Evolutionary conservation across 768 basidiomycete species (phyloP), one percentile per base, ranked within the genome.

Genomic region (Lepiota venenata): DNA sequence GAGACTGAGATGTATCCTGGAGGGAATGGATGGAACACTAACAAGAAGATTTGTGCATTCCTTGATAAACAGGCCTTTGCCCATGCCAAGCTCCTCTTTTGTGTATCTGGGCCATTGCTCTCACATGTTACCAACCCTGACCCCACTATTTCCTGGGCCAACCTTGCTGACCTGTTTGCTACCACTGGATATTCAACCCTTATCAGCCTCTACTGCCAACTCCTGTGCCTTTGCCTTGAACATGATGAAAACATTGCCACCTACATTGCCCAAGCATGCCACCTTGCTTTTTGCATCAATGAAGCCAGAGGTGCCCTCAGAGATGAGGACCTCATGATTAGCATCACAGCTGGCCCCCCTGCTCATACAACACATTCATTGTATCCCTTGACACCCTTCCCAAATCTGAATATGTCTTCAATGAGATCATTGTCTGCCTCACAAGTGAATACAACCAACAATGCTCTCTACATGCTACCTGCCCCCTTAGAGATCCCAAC

Each of bases 311-410:
- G 38, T 21, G 20, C 2, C 15, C 15, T 37, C n/a, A 11, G 14
- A 1, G 18, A 47, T 47, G 43, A 43, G n/a, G 32, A 43, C 46
- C 35, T 53, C 14, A 11, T 53, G 15, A 25, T 53, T 14, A 22
- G 8, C 14, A 45, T 48, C 38, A 55, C 45, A 3, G 12, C 38
- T 15, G 32, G 53, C 4, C 47, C 20, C 53, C 53, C 16, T 37
- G 41, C 25, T 55, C 38, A 22, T 55, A 55, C 29, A 29, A 55
- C 25, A 35, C 53, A 20, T 47, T 55, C 36, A 20, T 55, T 15
- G 21, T 55, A 20, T 47, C 46, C 1, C 20, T 55, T 41, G 39
- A 55, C 47, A 43, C 22, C 7, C 20, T 43, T 18, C 53, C 46
- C 9, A 37, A 40, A 15, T 38, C n/a, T 4, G 44, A 55, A 11